Base-by-base conservation (phyloP, 192 early-diverging fungal genomes). In the Rhizoclosmatium globosum region DNA sequence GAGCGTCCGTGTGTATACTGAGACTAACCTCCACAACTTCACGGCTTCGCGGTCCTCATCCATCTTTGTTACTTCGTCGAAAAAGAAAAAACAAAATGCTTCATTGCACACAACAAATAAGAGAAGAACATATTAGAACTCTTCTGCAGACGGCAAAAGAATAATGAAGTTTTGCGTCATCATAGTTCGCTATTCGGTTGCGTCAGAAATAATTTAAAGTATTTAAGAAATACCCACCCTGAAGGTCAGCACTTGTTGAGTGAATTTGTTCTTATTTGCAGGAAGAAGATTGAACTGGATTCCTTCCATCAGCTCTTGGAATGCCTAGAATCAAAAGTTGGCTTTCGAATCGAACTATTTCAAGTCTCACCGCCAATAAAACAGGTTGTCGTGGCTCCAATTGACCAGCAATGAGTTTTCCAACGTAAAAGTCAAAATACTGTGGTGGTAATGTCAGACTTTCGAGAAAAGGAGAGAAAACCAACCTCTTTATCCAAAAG, bases 241-340 rank as follows among this genome's bases (percentile, higher is more conserved):
- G 43, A 83, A 83, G 1, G 59, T 71, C 38, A 77, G 57, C 13
- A 93, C 77, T 68, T 91, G 89, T 64, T 93, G 91, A 2, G 92
- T 91, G 71, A 94, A 93, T 17, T 87, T 82, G 64, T 94, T 93
- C 15, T 91, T 82, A 70, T 92, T 93, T 44, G 84, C 80, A 17
- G 82, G 67, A 21, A 78, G 73, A 9, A 92, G 47, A 17, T 82
- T 89, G 59, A 66, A 81, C 47, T 89, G 86, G n/a, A 93, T 78
- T 21, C 84, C 88, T 56, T 93, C 89, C 90, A 93, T 91, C 6
- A 92, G 68, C 19, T 74, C 81, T 47, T 79, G 76, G 23, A 91
- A 67, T 41, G 86, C 79, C 90, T 91, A 67, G 23, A 47, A 3
- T 66, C 2, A 4, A 38, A 3, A 38, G 38, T 74, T 50, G 41